These are phyloP conservation scores for Fraxinus baroniana DNA, from an alignment of 305 asterid genomes.

Conservation along the genomic window DNA sequence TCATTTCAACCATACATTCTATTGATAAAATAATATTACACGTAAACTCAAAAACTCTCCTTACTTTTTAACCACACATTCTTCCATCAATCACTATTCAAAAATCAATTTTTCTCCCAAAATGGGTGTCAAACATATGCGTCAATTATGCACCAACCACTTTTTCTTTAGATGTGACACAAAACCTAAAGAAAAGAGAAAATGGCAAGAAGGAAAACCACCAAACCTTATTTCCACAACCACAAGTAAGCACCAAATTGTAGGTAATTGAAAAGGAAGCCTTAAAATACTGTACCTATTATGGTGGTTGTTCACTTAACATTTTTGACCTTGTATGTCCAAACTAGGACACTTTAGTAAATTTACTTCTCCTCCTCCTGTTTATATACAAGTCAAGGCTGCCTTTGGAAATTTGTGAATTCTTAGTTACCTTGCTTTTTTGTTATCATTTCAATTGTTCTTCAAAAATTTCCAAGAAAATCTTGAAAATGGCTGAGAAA, in stretches of 20 bases:
- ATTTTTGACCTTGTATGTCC: background rate
- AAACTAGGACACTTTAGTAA: background rate
- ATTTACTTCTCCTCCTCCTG: background rate
- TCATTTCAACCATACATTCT: too few relatives aligned
- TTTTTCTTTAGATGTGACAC: background rate
- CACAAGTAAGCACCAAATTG: background rate
- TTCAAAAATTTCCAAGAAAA: background rate
- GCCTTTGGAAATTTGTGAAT: background rate
- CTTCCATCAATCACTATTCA: too few relatives aligned
- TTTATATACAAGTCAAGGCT: background rate
- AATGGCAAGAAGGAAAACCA: background rate
- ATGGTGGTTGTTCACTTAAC: background rate
- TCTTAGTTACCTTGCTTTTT: background rate
- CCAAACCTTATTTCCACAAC: background rate
- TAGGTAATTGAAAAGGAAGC: background rate
- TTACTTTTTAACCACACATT: too few relatives aligned
- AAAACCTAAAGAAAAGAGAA: background rate
- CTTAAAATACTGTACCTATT: background rate
- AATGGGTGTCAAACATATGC: too few relatives aligned
- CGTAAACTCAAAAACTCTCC: too few relatives aligned
- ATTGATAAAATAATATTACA: too few relatives aligned
- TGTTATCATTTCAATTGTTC: background rate
- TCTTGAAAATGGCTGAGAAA: slow-evolving; percentile 40
- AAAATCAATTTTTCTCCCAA: too few relatives aligned
- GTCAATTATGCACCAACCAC: background rate